Conservation (phyloP, 2,329 filamentous ascomycete species). For the Plenodomus tracheiphilus region DNA sequence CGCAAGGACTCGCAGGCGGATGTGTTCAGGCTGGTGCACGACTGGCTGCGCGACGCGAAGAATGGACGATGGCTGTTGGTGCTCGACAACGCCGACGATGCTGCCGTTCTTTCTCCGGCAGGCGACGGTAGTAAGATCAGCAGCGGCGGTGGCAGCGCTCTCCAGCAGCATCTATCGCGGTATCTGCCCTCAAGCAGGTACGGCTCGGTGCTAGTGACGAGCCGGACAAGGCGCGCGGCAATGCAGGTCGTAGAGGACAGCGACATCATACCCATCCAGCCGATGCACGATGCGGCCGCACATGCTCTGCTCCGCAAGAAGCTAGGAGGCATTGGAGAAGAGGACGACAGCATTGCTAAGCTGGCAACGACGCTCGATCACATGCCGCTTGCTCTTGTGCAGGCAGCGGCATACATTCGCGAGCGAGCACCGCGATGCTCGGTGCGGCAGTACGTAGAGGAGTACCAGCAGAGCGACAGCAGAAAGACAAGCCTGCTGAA, state of each 20-base stretch:
- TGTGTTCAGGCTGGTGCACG: slow-evolving; percentile 15
- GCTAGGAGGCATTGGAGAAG: background rate
- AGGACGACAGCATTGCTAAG: background rate
- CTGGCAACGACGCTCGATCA: slow-evolving; percentile 29
- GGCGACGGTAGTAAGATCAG: background rate
- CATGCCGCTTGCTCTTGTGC: slow-evolving; percentile 41
- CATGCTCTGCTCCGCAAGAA: slow-evolving; percentile 12
- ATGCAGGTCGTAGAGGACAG: slow-evolving; percentile 10
- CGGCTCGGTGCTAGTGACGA: slow-evolving; percentile 16
- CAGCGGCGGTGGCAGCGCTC: slow-evolving; percentile 1
- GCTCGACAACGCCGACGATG: slow-evolving; percentile 24
- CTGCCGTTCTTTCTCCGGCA: slow-evolving; percentile 3
- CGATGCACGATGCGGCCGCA: slow-evolving; percentile 13
- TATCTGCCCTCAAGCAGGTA: slow-evolving; percentile 12
- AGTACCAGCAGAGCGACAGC: slow-evolving; percentile 42
- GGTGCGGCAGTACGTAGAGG: slow-evolving; percentile 41
- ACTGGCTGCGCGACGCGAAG: slow-evolving; percentile 8
- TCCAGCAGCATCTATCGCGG: background rate
- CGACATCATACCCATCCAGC: slow-evolving; percentile 11
- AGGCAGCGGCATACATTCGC: slow-evolving; percentile 40
- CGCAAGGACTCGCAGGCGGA: slow-evolving; percentile 13
- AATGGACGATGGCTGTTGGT: slow-evolving; percentile 18
- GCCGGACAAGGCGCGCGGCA: slow-evolving; percentile 8
- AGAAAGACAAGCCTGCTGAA: slow-evolving; percentile 20
- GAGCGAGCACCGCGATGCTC: slow-evolving; percentile 12